Percentiles rank a stretch among this genome's conserved stretches.
These are phyloP conservation scores for Trichoderma sp. DNA, from an alignment of 2,329 filamentous ascomycete genomes.

Conservation along the genomic window DNA sequence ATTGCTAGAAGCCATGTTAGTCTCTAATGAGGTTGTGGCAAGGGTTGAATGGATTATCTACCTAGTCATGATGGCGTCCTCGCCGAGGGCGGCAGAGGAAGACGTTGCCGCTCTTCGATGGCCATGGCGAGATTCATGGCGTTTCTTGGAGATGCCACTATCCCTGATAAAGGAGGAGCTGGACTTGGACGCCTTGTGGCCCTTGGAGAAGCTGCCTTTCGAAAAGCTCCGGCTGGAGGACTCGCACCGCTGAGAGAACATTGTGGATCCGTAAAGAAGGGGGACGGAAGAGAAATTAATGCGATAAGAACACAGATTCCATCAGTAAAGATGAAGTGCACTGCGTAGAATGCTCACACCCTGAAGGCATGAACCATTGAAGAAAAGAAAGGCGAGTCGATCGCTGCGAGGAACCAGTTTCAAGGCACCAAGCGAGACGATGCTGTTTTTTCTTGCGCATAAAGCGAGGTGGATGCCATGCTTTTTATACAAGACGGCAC, in stretches of 20 bases:
- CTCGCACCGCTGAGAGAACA: constrained; percentile 54
- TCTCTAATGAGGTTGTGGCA: no score
- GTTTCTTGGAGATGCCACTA: constrained; percentile 56
- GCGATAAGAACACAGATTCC: neutral
- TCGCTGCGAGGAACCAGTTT: constrained; percentile 50
- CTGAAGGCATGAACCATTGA: neutral
- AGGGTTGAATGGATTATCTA: constrained; percentile 46
- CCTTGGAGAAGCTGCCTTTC: constrained; percentile 57
- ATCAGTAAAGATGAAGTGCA: neutral
- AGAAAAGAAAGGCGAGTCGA: constrained; percentile 29
- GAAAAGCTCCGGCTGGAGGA: constrained; percentile 51
- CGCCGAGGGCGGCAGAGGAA: constrained; percentile 44
- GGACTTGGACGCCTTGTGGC: constrained; percentile 52
- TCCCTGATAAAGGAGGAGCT: constrained; percentile 51
- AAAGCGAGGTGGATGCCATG: constrained; percentile 30
- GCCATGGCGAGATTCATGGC: constrained; percentile 53
- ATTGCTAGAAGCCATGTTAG: constrained; percentile 45
- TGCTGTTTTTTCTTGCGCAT: constrained; percentile 29
- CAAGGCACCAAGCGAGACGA: constrained; percentile 36
- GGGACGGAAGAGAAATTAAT: neutral
- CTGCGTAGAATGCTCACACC: neutral
- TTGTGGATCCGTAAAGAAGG: constrained; percentile 34
- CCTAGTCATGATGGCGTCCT: constrained; percentile 49
- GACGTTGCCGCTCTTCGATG: constrained; percentile 53
- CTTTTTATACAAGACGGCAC: constrained; percentile 32